phyloP scores from a whole-genome alignment of 2,329 filamentous ascomycete genomes.

The Nemania abortiva region DNA sequence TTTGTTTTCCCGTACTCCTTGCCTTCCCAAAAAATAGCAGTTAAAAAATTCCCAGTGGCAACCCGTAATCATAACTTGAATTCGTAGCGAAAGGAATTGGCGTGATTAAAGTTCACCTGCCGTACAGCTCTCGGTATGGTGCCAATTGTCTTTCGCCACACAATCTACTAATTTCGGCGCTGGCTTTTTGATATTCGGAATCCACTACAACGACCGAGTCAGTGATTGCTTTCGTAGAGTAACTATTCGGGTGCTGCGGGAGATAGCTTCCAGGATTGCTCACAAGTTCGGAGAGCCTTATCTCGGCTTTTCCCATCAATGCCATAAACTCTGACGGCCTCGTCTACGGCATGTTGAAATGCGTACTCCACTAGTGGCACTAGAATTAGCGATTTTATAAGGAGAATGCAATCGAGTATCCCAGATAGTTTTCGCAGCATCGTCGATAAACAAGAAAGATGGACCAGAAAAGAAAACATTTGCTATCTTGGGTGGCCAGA shows the following conservation, averaged over 20 bases:
- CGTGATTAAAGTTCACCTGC: slow-evolving; percentile 31
- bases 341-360: slow-evolving; percentile 41
- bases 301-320: slow-evolving; percentile 38
- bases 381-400: slow-evolving; percentile 22
- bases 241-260: neutral
- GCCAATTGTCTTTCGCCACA: slow-evolving; percentile 41
- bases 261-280: neutral
- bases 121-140: slow-evolving; percentile 40
- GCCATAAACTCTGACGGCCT: slow-evolving; percentile 39
- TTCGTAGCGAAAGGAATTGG: neutral
- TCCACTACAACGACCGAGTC: slow-evolving; percentile 31
- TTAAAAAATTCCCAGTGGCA: slow-evolving; percentile 6
- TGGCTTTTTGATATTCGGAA: slow-evolving; percentile 40
- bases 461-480: neutral
- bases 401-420: neutral
- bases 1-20: slow-evolving; percentile 21
- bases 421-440: neutral
- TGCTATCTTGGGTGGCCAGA: neutral
- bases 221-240: neutral
- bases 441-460: neutral
- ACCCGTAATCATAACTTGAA: slow-evolving; percentile 1
- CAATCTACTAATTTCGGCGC: slow-evolving; percentile 40
- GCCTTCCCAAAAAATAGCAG: slow-evolving; percentile 5
- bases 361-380: slow-evolving; percentile 36
- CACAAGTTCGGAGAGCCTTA: slow-evolving; percentile 39